Evolutionary conservation across 345 rosid species (phyloP).

Genomic region (Odontarrhena argentea): DNA sequence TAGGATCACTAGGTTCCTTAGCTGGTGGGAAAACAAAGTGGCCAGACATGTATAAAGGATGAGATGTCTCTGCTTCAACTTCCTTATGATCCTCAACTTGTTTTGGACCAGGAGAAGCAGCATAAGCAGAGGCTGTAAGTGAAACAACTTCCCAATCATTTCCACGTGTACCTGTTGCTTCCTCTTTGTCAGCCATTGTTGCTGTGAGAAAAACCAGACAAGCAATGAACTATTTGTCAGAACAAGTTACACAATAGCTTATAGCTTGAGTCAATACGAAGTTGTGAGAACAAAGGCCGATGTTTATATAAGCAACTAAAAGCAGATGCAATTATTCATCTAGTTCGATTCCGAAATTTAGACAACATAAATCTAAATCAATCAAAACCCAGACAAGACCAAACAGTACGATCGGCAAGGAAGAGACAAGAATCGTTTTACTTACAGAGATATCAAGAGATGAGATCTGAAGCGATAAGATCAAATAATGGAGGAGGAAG

Average conservation of each 20-base stretch:
- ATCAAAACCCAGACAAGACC: neutral
- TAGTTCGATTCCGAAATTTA: neutral
- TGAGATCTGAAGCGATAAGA: constrained; percentile 30
- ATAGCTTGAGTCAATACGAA: constrained; percentile 8
- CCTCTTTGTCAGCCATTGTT: constrained; percentile 61
- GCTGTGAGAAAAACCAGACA: neutral
- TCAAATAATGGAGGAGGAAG: constrained; percentile 12
- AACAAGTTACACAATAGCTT: neutral
- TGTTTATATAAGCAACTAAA: neutral
- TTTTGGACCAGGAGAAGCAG: constrained; percentile 81
- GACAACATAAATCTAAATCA: neutral
- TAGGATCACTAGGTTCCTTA: constrained; percentile 38
- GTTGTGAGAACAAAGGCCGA: neutral
- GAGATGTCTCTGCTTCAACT: constrained; percentile 58
- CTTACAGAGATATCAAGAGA: constrained; percentile 7
- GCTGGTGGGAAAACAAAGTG: constrained; percentile 80
- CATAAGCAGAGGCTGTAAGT: constrained; percentile 87
- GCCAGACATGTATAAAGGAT: constrained; percentile 69
- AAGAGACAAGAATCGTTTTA: neutral
- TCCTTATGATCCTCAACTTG: constrained; percentile 45
- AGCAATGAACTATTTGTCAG: neutral
- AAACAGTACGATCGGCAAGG: neutral
- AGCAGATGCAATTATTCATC: neutral
- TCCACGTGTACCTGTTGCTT: constrained; percentile 50
- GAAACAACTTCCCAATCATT: constrained; percentile 95